A percentile compares a stretch with the other conserved stretches of the same genome.
Conservation (phyloP, 2,329 filamentous ascomycete species). For the Cladosporium sp. region DNA sequence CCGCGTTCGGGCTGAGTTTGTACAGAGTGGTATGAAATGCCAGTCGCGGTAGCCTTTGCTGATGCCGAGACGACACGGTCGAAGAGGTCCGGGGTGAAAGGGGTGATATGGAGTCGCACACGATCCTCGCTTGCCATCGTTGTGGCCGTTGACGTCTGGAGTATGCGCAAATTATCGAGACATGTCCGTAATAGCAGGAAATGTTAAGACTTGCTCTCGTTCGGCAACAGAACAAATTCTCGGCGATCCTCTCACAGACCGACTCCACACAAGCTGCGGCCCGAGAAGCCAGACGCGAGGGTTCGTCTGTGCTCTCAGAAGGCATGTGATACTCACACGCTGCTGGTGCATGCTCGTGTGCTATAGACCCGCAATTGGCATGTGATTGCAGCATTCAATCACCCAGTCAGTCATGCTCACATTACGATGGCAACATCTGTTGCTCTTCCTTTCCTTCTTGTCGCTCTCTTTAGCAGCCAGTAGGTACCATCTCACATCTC, state of each 20-base stretch:
- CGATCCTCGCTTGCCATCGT: constrained; percentile 23
- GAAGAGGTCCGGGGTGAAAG: constrained; percentile 75
- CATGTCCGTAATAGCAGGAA: neutral
- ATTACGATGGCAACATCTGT: constrained; percentile 28
- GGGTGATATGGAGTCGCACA: constrained; percentile 80
- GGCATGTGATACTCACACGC: constrained; percentile 9
- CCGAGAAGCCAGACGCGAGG: neutral
- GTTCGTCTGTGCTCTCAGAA: neutral
- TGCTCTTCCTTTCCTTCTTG: constrained; percentile 39
- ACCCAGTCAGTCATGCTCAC: constrained; percentile 20
- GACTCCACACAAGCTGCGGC: constrained; percentile 12
- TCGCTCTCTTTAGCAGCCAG: constrained; percentile 47
- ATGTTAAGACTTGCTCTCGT: neutral
- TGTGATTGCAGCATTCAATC: neutral
- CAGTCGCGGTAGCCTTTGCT: constrained; percentile 66
- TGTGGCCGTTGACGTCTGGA: neutral
- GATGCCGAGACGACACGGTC: constrained; percentile 70
- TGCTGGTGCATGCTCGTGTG: neutral
- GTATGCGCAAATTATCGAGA: constrained; percentile 8
- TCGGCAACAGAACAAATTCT: constrained; percentile 21
- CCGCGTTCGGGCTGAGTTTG: constrained; percentile 86
- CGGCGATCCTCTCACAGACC: neutral
- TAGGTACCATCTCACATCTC: constrained; percentile 29
- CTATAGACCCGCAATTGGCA: constrained; percentile 9
- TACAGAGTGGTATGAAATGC: constrained; percentile 84